Base-by-base conservation (phyloP, 2,329 filamentous ascomycete genomes). In the Ceratocystis variospora region DNA sequence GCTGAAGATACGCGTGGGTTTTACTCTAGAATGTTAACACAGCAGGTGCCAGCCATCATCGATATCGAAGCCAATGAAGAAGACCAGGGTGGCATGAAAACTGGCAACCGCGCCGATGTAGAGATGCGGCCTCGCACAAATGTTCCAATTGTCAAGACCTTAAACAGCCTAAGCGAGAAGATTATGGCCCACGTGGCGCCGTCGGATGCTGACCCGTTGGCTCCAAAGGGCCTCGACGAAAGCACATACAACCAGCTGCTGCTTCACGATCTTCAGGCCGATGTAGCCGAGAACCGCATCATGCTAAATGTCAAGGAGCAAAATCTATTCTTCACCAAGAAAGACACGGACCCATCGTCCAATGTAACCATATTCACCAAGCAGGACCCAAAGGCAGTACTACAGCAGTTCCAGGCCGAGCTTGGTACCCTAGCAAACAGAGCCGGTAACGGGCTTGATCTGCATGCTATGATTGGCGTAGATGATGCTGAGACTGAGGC, bases 21-120 rank as follows among this genome's bases (percentile, higher is more conserved):
- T 59, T 76, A 80, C 50, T 81, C 78, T 72, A 81, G 79, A 70
- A 79, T 84, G 61, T 77, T 83, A 70, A 78, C 86, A 2, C 78
- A 86, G 44, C 83, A 87, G 66, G 85, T 99, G 22, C 92, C 94
- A 0, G 86, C 92, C 71, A 92, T 95, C 70, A 92, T 99, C 71
- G 89, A 99, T 73, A 76, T 99, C 31, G 90, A 93, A 73, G 94
- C 88, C 37, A 99, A 99, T 72, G 94, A 97, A 76, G 89, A 94
- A 74, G 93, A 99, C 72, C 87, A 96, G 74, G 95, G 91, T 71
- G 89, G 92, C 64, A 84, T 87, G 72, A 87, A 82, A 71, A 77
- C 81, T 68, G 94, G 94, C 62, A 97, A 99, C 74, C 82, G 87
- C 64, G 90, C 93, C 66, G 91, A 97, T 73, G 78, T 88, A 45